A percentile compares a stretch with the other conserved stretches of the same genome.
phyloP scores from a whole-genome alignment of 306 rosid species.

The Ochetophila trinervis region DNA sequence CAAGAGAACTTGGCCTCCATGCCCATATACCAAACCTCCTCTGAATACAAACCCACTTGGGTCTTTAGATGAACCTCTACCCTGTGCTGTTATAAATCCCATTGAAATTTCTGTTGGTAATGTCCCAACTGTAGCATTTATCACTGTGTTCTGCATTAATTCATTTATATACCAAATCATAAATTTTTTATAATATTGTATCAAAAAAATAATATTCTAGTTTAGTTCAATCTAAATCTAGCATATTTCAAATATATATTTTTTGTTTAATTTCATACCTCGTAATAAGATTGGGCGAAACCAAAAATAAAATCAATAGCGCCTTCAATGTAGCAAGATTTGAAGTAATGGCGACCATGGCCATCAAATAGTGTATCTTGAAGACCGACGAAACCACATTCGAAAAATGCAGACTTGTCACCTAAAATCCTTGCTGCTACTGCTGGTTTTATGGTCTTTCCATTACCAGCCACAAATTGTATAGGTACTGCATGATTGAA shows the following conservation, averaged over 20 bases:
- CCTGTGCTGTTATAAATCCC: conserved; percentile 46
- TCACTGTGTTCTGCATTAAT: conserved; percentile 15
- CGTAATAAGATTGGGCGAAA: conserved; percentile 34
- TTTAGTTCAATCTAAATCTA: not conserved
- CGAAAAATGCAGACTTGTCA: conserved; percentile 37
- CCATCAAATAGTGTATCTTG: conserved; percentile 56
- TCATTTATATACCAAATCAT: no score
- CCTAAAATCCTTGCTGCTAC: conserved; percentile 47
- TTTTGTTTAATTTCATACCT: not conserved
- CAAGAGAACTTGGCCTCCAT: conserved; percentile 2
- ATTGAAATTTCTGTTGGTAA: not conserved
- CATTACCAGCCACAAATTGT: not conserved
- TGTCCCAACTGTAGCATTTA: conserved; percentile 20
- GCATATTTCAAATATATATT: not conserved
- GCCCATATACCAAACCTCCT: conserved; percentile 23
- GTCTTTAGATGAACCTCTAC: conserved; percentile 5
- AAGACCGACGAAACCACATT: conserved; percentile 33
- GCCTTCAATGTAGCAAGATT: conserved; percentile 34
- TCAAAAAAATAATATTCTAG: no score
- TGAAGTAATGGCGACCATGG: conserved; percentile 40
- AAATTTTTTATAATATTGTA: no score
- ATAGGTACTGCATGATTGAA: conserved; percentile 1
- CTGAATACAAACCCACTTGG: conserved; percentile 40
- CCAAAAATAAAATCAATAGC: conserved; percentile 50
- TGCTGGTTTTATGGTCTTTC: conserved; percentile 10